A percentile compares a stretch with the other conserved stretches of the same genome.
phyloP scores from a whole-genome alignment of 2,329 filamentous ascomycete genomes.

The Aspergillus fijiensis region DNA sequence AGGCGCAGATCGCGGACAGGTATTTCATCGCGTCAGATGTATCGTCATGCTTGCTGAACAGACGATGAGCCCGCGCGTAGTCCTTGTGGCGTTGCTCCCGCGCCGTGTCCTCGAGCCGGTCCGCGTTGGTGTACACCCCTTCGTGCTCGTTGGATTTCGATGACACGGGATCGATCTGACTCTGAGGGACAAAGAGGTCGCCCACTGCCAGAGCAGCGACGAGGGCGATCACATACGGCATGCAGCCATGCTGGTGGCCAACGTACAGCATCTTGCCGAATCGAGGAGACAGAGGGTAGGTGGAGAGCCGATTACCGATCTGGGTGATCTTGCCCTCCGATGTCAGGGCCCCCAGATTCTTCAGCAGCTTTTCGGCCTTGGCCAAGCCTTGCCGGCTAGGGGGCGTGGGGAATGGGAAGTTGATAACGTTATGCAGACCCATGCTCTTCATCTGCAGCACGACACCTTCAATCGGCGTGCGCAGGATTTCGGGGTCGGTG shows the following conservation, averaged over 20 bases:
- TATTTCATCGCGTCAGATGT: constrained; percentile 86
- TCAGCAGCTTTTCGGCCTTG: constrained; percentile 81
- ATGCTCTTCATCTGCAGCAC: constrained; percentile 94
- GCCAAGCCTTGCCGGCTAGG: constrained; percentile 73
- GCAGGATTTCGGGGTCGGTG: constrained; percentile 80
- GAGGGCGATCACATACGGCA: constrained; percentile 82
- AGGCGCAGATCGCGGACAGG: constrained; percentile 83
- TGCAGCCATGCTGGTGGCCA: constrained; percentile 76
- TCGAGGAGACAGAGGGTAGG: constrained; percentile 86
- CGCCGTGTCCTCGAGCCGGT: constrained; percentile 69
- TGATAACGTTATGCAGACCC: constrained; percentile 83
- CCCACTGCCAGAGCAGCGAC: constrained; percentile 86
- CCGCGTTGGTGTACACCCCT: constrained; percentile 58
- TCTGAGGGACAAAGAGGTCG: constrained; percentile 82
- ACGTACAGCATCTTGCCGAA: constrained; percentile 91
- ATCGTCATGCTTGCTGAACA: constrained; percentile 78
- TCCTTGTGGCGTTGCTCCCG: constrained; percentile 64
- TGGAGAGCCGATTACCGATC: constrained; percentile 76
- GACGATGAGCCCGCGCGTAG: constrained; percentile 71
- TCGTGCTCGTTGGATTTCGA: constrained; percentile 45
- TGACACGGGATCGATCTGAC: constrained; percentile 66
- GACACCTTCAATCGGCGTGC: constrained; percentile 88
- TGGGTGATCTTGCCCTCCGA: constrained; percentile 71
- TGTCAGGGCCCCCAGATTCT: constrained; percentile 79
- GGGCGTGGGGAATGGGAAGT: constrained; percentile 94